Conservation (phyloP, 2,329 filamentous ascomycete genomes). For the Colletotrichum liaoningense region DNA sequence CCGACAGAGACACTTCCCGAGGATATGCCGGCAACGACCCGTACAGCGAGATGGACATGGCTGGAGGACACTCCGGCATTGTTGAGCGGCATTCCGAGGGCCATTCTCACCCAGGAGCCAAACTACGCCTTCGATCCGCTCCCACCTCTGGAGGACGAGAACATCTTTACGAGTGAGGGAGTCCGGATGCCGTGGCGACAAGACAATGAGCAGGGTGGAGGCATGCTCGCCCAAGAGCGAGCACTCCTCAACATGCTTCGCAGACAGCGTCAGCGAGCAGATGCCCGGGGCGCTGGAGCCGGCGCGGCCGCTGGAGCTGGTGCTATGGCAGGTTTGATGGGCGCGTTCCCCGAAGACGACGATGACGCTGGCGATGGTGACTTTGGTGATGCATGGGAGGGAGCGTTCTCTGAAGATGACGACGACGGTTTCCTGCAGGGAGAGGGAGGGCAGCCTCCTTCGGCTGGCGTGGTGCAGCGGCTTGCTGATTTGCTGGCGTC, state of each 20-base stretch:
- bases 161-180: slow-evolving; percentile 59
- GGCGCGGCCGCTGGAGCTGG: slow-evolving; percentile 9
- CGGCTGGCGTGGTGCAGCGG: slow-evolving; percentile 24
- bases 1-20: slow-evolving; percentile 51
- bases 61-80: slow-evolving; percentile 80
- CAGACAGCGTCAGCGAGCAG: slow-evolving; percentile 19
- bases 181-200: slow-evolving; percentile 56
- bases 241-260: slow-evolving; percentile 21
- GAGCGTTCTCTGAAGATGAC: slow-evolving; percentile 19
- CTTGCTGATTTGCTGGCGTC: slow-evolving; percentile 24
- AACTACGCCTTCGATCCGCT: slow-evolving; percentile 86
- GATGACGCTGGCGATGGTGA: slow-evolving; percentile 13
- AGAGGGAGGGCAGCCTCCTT: slow-evolving; percentile 4
- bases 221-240: slow-evolving; percentile 13
- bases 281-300: slow-evolving; percentile 4
- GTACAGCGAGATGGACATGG: slow-evolving; percentile 80
- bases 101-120: slow-evolving; percentile 71
- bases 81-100: slow-evolving; percentile 75
- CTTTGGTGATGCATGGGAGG: slow-evolving; percentile 30
- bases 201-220: slow-evolving; percentile 33
- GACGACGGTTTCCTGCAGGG: slow-evolving; percentile 19
- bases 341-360: slow-evolving; percentile 31
- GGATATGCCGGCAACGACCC: slow-evolving; percentile 55
- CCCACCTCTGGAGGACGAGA: slow-evolving; percentile 71
- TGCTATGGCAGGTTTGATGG: slow-evolving; percentile 14